Evolutionary conservation across 352 stramenopile species (phyloP), one percentile per base, ranked within the genome.

Genomic region (Thalassiosira hispida): DNA sequence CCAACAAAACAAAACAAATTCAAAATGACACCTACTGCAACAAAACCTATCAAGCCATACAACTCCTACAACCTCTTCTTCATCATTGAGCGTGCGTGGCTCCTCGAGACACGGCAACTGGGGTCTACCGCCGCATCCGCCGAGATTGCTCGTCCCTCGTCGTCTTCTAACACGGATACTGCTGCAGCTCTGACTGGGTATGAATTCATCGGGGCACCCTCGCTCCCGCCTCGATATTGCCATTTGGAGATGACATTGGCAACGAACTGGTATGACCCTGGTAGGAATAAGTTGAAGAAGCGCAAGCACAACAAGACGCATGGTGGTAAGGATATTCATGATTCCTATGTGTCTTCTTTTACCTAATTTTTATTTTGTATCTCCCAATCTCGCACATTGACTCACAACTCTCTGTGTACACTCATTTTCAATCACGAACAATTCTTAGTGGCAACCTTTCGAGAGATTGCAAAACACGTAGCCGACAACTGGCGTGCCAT

Each of bases 241-340:
- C 59, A 67, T 49, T 52, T 67, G 59, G 20, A 52, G 27, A 33
- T 18, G 18, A 33, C 59, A 2, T 53, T 67, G 40, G 12, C 12
- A 12, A 11, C 20, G 1, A 55, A 55, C 14, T 67, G 59, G 59
- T 67, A 52, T 40, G 25, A 35, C 16, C 56, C 56, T 52, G 56
- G 56, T 5, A 8, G 18, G 12, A 47, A 49, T 23, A 55, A 61
- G 27, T 27, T 61, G 1, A 18, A 16, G 7, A 67, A 52, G 25
- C 59, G 59, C 51, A 67, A 67, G 59, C 59, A 67, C 18, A 40
- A 11, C 40, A 67, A 67, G 59, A 33, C 33, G 33, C 59, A 67
- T 29, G 59, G 59, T 25, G 8, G 59, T 67, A 9, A 67, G 59
- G 27, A 8, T 47, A 47, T 20, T 20, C n/a, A 16, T 47, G 7